phyloP scores from a whole-genome alignment of 306 rosid genomes.

The Gastrolobium villosum region DNA sequence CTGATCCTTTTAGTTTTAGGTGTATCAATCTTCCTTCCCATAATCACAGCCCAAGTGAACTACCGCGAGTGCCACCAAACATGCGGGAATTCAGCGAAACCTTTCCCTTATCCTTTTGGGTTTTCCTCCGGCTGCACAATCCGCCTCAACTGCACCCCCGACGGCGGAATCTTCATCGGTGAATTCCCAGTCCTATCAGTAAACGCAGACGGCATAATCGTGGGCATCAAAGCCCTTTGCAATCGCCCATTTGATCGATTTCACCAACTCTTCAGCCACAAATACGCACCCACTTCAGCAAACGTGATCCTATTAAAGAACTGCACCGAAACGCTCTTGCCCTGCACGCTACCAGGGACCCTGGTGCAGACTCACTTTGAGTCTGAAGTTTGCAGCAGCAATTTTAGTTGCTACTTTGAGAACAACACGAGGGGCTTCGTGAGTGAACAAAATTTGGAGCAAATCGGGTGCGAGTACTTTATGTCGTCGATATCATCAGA shows the following conservation, averaged over 20 bases:
- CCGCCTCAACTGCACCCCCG: conserved; percentile 63
- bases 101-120: conserved; percentile 71
- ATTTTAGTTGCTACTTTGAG: conserved; percentile 72
- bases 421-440: conserved; percentile 47
- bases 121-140: conserved; percentile 80
- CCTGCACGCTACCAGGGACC: conserved; percentile 67
- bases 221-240: conserved; percentile 62
- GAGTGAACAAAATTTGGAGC: conserved; percentile 18
- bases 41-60: conserved; percentile 44
- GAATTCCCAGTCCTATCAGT: conserved; percentile 63
- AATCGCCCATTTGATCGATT: conserved; percentile 58
- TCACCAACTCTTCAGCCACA: conserved; percentile 60
- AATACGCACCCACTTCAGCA: conserved; percentile 73
- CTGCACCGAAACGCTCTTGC: conserved; percentile 46
- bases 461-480: conserved; percentile 55
- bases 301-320: conserved; percentile 78
- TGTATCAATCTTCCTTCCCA: conserved; percentile 9
- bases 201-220: conserved; percentile 52
- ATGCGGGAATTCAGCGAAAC: conserved; percentile 56
- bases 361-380: conserved; percentile 62
- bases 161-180: conserved; percentile 54
- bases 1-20: not conserved
- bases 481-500: conserved; percentile 71
- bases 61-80: conserved; percentile 55
- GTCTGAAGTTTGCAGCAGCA: conserved; percentile 60